Percentiles rank a stretch among this genome's conserved stretches.
These are phyloP conservation scores for Globisporangium ultimum DNA, from an alignment of 352 stramenopile genomes.

Conservation along the genomic window DNA sequence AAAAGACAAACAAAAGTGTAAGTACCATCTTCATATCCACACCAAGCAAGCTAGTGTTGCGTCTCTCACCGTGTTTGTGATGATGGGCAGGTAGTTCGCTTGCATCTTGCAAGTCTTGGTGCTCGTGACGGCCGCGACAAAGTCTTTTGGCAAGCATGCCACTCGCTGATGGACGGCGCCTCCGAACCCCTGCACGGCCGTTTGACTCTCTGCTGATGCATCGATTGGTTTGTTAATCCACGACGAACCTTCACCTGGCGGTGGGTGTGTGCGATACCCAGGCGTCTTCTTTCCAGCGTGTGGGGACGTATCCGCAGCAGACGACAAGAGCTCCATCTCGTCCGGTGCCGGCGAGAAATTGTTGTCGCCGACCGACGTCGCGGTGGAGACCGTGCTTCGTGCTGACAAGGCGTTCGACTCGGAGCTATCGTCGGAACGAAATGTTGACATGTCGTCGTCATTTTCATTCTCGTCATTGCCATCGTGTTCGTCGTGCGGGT, in stretches of 20 bases:
- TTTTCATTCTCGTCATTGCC: conserved; percentile 13
- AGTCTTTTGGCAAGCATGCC: conserved; percentile 61
- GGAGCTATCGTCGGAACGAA: conserved; percentile 28
- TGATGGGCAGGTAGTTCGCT: conserved; percentile 68
- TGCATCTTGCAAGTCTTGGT: conserved; percentile 80
- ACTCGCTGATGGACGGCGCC: conserved; percentile 63
- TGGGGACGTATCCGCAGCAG: too few relatives aligned
- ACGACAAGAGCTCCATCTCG: conserved; percentile 32
- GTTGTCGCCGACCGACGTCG: conserved; percentile 30
- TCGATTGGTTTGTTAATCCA: conserved; percentile 60
- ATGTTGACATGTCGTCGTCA: conserved; percentile 21
- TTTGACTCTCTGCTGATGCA: conserved; percentile 50
- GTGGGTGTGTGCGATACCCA: conserved; percentile 49
- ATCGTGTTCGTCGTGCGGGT: conserved; percentile 15
- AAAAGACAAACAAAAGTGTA: conserved; percentile 1
- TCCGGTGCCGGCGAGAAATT: conserved; percentile 47
- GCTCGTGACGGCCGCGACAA: conserved; percentile 55
- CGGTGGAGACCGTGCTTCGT: conserved; percentile 32
- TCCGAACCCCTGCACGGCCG: conserved; percentile 53
- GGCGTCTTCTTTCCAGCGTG: conserved; percentile 43
- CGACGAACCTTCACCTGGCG: conserved; percentile 52
- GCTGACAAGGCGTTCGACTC: conserved; percentile 22
- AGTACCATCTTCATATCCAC: not conserved
- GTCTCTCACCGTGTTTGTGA: conserved; percentile 61
- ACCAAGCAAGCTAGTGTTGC: not conserved